These are phyloP conservation scores for Sugiyamaella smithiae DNA, from an alignment of 805 yeast genomes.

Conservation along the genomic window DNA sequence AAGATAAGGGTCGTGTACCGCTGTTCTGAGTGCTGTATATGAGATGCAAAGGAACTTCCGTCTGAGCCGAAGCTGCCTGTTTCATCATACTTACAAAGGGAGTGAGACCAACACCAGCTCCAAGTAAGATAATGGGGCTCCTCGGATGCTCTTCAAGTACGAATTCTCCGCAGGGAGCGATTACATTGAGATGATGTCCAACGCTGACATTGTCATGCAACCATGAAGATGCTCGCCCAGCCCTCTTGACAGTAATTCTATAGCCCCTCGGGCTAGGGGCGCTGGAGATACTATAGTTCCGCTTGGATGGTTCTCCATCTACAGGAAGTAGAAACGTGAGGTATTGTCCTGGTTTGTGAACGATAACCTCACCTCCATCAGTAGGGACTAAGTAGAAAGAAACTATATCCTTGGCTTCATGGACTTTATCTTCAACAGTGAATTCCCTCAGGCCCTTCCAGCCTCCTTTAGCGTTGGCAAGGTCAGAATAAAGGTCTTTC, in stretches of 20 bases:
- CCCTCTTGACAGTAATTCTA: conserved; percentile 56
- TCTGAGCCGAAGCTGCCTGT: conserved; percentile 35
- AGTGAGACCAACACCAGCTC: conserved; percentile 69
- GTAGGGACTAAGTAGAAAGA: conserved; percentile 50
- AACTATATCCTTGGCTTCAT: conserved; percentile 48
- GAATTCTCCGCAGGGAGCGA: conserved; percentile 62
- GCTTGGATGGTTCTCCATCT: conserved; percentile 42
- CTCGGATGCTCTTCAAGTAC: conserved; percentile 31
- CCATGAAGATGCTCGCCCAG: conserved; percentile 52
- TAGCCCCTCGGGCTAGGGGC: conserved; percentile 39
- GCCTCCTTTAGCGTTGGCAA: conserved; percentile 36
- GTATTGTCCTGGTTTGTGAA: conserved; percentile 46
- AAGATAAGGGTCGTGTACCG: not conserved
- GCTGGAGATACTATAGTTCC: conserved; percentile 60
- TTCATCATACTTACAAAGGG: conserved; percentile 57
- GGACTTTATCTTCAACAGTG: conserved; percentile 40
- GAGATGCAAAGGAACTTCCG: conserved; percentile 36
- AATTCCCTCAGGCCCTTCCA: conserved; percentile 64
- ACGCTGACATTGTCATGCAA: conserved; percentile 47
- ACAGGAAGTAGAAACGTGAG: conserved; percentile 37
- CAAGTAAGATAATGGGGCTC: conserved; percentile 40
- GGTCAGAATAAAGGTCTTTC: conserved; percentile 41
- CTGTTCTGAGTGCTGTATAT: conserved; percentile 31
- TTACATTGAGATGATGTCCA: conserved; percentile 49
- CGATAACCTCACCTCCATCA: conserved; percentile 34